phyloP scores from a whole-genome alignment of 176 grass and related monocot species.

The Tuctoria greenei region DNA sequence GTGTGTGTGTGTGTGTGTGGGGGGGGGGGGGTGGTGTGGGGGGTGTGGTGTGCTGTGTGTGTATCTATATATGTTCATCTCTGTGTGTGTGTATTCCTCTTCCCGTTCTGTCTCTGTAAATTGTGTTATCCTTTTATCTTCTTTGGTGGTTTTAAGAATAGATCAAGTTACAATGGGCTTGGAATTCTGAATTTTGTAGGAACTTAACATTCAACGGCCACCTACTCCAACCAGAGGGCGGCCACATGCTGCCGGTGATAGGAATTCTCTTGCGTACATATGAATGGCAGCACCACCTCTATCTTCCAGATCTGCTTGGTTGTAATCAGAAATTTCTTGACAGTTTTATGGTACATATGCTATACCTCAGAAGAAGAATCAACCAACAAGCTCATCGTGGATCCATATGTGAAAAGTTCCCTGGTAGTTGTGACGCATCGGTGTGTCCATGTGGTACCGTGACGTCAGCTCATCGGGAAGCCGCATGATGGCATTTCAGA shows the following conservation, averaged over 20 bases:
- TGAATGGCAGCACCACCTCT: slow-evolving; percentile 33
- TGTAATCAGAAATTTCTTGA: slow-evolving; percentile 33
- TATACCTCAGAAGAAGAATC: slow-evolving; percentile 47
- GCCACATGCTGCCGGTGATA: slow-evolving; percentile 80
- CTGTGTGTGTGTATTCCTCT: no score
- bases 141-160: not conserved
- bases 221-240: slow-evolving; percentile 96
- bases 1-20: no score
- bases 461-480: slow-evolving; percentile 11
- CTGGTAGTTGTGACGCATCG: not conserved
- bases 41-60: no score
- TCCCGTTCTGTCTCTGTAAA: not conserved
- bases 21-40: no score
- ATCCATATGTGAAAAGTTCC: slow-evolving; percentile 20
- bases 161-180: not conserved
- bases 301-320: slow-evolving; percentile 37
- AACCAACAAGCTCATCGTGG: slow-evolving; percentile 30
- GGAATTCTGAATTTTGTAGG: slow-evolving; percentile 49
- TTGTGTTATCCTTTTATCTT: slow-evolving; percentile 24
- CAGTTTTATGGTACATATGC: slow-evolving; percentile 52
- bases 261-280: slow-evolving; percentile 98
- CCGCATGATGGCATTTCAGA: not conserved
- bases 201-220: slow-evolving; percentile 94
- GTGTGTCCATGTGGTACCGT: slow-evolving; percentile 2
- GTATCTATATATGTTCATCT: no score